Evolutionary conservation across 176 grass and related monocot genomes (phyloP).

Genomic region (Carex pumila): DNA sequence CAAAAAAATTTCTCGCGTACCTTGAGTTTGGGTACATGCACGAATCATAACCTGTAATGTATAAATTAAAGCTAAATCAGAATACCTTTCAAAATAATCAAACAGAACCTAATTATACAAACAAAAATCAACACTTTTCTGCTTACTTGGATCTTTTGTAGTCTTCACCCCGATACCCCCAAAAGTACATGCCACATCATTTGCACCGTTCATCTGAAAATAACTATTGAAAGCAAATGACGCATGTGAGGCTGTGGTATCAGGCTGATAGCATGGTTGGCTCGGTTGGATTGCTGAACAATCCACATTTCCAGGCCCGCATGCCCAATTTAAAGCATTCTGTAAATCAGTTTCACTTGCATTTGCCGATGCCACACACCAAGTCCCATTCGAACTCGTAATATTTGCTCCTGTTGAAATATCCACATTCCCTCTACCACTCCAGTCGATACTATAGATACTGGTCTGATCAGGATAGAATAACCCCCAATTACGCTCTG

Average conservation of each 20-base stretch:
- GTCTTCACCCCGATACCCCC: conserved; percentile 60
- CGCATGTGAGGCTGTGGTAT: conserved; percentile 73
- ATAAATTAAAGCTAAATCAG: neutral
- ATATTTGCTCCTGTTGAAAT: conserved; percentile 78
- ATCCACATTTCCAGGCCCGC: conserved; percentile 83
- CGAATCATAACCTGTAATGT: conserved; percentile 71
- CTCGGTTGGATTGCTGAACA: conserved; percentile 95
- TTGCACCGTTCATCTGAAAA: conserved; percentile 87
- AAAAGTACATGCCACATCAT: conserved; percentile 76
- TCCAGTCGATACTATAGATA: conserved; percentile 93
- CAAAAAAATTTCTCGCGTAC: conserved; percentile 26
- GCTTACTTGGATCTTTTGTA: conserved; percentile 88
- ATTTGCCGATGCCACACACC: conserved; percentile 83
- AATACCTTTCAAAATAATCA: neutral
- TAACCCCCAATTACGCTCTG: conserved; percentile 93
- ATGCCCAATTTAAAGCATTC: conserved; percentile 93
- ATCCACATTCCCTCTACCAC: conserved; percentile 76
- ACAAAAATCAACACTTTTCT: neutral
- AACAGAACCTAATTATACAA: neutral
- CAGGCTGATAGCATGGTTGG: conserved; percentile 85
- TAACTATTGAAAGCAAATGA: conserved; percentile 85
- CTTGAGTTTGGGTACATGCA: conserved; percentile 61
- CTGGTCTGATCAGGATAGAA: conserved; percentile 78
- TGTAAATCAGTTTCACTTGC: conserved; percentile 63
- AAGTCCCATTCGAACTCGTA: conserved; percentile 67